Base-by-base conservation (phyloP, 805 yeast species). In the Candida berthetii region DNA sequence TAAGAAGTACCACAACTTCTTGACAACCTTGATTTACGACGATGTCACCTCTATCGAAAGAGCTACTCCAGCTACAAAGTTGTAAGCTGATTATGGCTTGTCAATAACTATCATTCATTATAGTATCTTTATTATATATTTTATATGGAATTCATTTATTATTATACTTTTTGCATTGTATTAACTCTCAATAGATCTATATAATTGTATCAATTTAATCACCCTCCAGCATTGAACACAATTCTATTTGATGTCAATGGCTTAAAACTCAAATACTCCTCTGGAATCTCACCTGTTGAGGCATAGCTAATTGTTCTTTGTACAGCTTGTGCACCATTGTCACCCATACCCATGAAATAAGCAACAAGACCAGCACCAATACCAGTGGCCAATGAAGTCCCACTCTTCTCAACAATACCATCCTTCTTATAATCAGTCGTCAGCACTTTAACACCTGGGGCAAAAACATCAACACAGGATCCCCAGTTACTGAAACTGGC, bases 21-120 rank as follows among this genome's bases (percentile, higher is more conserved):
- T 85, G 54, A 85, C 95, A 37, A 80, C 82, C 29, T 70, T 84
- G 62, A 71, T 85, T 57, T 85, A 85, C 60, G 89, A 84, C 52
- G 85, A 85, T 43, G 74, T 81, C 43, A 74, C 81, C 37, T 78
- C 85, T 3, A 43, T 65, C 36, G 66, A 52, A 39, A 54, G 53
- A 49, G 19, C 51, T 10, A 25, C 36, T 2, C 40, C 46, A 6
- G 55, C 55, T 14, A 41, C 46, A 9, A 52, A 47, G 40, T 44
- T 51, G 36, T 51, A 35, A 47, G 7, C 25, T 20, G 13, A 8
- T 9, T 28, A 6, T 29, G 25, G 9, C 9, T 22, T 22, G 6
- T 22, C 9, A 22, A 22, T 9, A 7, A 22, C 25, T 22, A 9
- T 9, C 9, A 22, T 22, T 7, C 9, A 22, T 22, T 22, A 22